Conservation (phyloP, 208 protist genomes). For the Herpetomonas tarakana region DNA sequence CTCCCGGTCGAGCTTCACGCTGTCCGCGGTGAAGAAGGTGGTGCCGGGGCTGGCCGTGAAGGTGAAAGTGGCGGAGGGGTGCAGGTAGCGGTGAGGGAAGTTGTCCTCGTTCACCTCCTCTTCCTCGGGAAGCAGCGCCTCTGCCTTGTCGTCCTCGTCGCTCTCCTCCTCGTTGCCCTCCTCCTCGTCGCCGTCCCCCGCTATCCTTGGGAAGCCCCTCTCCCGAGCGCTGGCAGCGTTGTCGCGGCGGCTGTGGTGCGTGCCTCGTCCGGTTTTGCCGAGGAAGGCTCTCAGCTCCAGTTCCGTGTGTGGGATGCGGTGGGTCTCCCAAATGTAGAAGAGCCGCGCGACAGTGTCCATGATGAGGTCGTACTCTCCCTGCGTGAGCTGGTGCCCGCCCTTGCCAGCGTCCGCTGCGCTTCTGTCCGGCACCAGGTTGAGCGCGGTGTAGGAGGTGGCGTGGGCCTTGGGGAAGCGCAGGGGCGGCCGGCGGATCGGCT, state of each 20-base stretch:
- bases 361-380: conserved; percentile 30
- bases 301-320: conserved; percentile 62
- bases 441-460: conserved; percentile 29
- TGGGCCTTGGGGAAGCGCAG: conserved; percentile 55
- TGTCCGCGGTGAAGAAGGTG: conserved; percentile 39
- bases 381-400: conserved; percentile 7
- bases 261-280: conserved; percentile 1
- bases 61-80: conserved; percentile 64
- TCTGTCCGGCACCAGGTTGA: no score
- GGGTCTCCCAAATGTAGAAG: conserved; percentile 74
- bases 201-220: no score
- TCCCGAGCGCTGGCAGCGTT: no score
- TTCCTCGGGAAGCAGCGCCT: conserved; percentile 25
- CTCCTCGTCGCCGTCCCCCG: not conserved
- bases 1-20: conserved; percentile 49
- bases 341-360: conserved; percentile 57
- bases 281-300: conserved; percentile 23
- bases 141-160: conserved; percentile 6
- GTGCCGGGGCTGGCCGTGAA: conserved; percentile 39
- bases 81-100: conserved; percentile 79
- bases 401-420: not conserved
- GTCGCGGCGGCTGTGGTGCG: not conserved
- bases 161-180: conserved; percentile 1
- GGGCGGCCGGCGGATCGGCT: conserved; percentile 70
- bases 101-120: conserved; percentile 79